phyloP scores from a whole-genome alignment of 495 filamentous ascomycete species.

The Xylaria nigripes region DNA sequence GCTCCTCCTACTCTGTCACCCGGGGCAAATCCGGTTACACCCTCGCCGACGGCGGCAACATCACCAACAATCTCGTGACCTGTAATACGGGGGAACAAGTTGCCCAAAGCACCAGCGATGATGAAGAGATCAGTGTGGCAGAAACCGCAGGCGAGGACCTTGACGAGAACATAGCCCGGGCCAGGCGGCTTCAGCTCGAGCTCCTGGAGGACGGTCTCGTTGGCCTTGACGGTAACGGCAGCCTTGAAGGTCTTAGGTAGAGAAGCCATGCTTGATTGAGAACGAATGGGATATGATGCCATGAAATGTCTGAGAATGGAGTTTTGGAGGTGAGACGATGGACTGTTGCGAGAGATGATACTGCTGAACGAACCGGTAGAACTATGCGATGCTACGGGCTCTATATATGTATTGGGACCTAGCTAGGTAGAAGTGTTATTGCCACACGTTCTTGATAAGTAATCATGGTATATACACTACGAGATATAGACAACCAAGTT shows the following conservation, averaged over 20 bases:
- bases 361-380: too few species aligned
- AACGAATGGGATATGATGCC: neutral
- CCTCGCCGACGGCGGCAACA: constrained; percentile 41
- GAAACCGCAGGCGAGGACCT: constrained; percentile 47
- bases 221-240: constrained; percentile 34
- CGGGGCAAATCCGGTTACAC: constrained; percentile 35
- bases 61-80: constrained; percentile 50
- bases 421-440: neutral
- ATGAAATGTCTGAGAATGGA: neutral
- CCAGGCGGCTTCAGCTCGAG: constrained; percentile 35
- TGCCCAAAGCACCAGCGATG: constrained; percentile 30
- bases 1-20: constrained; percentile 46
- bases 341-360: neutral
- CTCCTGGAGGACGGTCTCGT: constrained; percentile 34
- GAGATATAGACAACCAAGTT: too few species aligned
- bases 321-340: neutral
- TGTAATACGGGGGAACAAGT: constrained; percentile 43
- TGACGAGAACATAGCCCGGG: constrained; percentile 40
- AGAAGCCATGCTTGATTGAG: constrained; percentile 12
- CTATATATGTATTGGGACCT: neutral
- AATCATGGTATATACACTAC: neutral
- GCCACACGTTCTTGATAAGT: neutral
- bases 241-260: constrained; percentile 46
- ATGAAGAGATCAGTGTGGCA: constrained; percentile 40
- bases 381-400: neutral